phyloP scores from a whole-genome alignment of 139 green algal genomes.

The Chlamydomonas incerta region DNA sequence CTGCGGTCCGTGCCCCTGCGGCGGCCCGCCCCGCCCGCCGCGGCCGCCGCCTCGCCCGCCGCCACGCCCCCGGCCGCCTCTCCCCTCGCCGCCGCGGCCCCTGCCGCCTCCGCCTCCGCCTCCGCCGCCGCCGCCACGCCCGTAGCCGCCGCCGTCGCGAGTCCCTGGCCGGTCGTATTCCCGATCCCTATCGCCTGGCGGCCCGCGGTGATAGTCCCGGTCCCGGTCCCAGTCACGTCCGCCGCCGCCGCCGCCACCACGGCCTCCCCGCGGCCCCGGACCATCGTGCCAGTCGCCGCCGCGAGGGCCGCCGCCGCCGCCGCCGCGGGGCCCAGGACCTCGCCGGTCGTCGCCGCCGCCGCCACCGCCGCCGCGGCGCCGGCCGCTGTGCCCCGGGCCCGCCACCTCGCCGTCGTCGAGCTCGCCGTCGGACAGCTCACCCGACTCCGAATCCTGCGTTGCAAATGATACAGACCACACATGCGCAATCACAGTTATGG shows the following conservation, averaged over 20 bases:
- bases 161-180: neutral
- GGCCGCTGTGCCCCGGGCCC: slow-evolving; percentile 22
- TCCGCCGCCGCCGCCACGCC: neutral
- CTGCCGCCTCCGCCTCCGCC: neutral
- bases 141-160: neutral
- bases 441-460: slow-evolving; percentile 16
- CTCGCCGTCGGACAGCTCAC: slow-evolving; percentile 33
- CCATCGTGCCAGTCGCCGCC: neutral
- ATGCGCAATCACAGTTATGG: too few species aligned
- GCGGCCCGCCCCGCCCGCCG: neutral
- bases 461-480: too few species aligned
- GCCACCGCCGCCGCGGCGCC: neutral
- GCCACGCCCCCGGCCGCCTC: neutral
- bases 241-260: too few species aligned
- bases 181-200: neutral
- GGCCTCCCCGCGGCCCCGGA: neutral
- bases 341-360: neutral
- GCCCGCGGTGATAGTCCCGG: neutral
- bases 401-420: neutral
- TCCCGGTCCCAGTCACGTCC: neutral
- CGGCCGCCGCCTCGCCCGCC: neutral
- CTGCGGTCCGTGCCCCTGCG: neutral
- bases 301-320: neutral
- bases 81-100: neutral
- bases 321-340: too few species aligned